Evolutionary conservation across 2,329 filamentous ascomycete genomes (phyloP), one percentile per base, ranked within the genome.

Genomic region (Cladophialophora chaetospira): DNA sequence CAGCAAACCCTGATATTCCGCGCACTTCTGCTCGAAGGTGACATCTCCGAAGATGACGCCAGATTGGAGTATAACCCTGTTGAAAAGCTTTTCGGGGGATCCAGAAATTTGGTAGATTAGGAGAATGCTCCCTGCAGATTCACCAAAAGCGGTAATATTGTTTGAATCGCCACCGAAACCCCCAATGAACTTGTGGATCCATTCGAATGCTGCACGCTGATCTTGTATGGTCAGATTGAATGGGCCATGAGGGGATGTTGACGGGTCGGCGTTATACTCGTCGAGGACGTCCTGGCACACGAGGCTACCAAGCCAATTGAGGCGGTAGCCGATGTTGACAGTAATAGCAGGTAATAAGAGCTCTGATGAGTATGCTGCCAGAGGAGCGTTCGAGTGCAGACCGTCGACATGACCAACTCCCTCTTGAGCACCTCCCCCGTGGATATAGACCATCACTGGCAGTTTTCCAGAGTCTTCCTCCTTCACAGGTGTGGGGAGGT

Each of bases 211-310:
- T 17, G 71, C 68, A n/a, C 68, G 63, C 53, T 73, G 70, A 53
- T 75, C 78, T 31, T 72, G 63, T 3, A 80, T 66, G 0, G 75
- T 76, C 56, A 76, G 74, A 59, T 80, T 80, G 2, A 73, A 67
- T 13, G 56, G 56, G 11, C 56, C 56, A 31, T 59, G 47, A 3
- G 45, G 51, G 10, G 29, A 48, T 3, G 33, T 5, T 11, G 26
- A 38, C 1, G 54, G 38, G 10, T 61, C 51, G 4, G 28, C 44
- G 1, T 21, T 46, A 44, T 53, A 54, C 47, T 61, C 58, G 5
- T 61, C 55, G 13, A 61, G 21, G 19, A 61, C 17, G 43, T 63
- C 60, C 26, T 61, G 40, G 53, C 60, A 58, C 13, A 54, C 55
- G n/a, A 72, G 63, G 58, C 70, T 74, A 17, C 72, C 72, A 15